Conservation (phyloP, 148 eudicot genomes). For the Tetragonia tetragonoides region DNA sequence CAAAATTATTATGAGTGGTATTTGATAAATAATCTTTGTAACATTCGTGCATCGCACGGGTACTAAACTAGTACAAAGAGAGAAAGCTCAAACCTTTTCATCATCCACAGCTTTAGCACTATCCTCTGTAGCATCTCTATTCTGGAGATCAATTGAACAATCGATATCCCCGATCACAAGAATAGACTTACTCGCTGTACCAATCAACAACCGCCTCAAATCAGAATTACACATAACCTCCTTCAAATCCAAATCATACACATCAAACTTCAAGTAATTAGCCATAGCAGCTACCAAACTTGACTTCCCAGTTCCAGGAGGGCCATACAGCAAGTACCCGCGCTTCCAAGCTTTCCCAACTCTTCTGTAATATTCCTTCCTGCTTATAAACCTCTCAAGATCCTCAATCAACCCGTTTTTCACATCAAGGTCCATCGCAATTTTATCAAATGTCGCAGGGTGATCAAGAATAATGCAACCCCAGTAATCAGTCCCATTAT, state of each 20-base stretch:
- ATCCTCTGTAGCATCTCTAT: conserved; percentile 24
- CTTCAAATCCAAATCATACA: conserved; percentile 41
- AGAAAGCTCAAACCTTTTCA: conserved; percentile 28
- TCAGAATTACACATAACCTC: conserved; percentile 34
- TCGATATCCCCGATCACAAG: conserved; percentile 37
- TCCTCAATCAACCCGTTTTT: conserved; percentile 34
- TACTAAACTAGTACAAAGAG: background rate
- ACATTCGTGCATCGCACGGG: too few relatives aligned
- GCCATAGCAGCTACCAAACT: conserved; percentile 48
- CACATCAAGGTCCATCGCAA: conserved; percentile 32
- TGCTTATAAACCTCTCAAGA: conserved; percentile 35
- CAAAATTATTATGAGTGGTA: too few relatives aligned
- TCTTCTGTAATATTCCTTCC: conserved; percentile 36
- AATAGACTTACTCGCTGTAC: conserved; percentile 36
- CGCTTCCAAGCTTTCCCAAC: conserved; percentile 53
- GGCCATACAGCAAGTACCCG: conserved; percentile 41
- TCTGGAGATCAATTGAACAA: conserved; percentile 24
- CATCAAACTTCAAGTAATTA: conserved; percentile 41
- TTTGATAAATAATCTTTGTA: too few relatives aligned
- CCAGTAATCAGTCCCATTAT: conserved; percentile 52
- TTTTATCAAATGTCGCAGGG: conserved; percentile 37
- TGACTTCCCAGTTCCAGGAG: conserved; percentile 47
- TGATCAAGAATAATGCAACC: conserved; percentile 33
- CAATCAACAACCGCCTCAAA: conserved; percentile 34
- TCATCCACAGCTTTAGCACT: conserved; percentile 19